Evolutionary conservation across 805 yeast genomes (phyloP), one percentile per base, ranked within the genome.

Genomic region (Kodamaea kaohsiungensis): DNA sequence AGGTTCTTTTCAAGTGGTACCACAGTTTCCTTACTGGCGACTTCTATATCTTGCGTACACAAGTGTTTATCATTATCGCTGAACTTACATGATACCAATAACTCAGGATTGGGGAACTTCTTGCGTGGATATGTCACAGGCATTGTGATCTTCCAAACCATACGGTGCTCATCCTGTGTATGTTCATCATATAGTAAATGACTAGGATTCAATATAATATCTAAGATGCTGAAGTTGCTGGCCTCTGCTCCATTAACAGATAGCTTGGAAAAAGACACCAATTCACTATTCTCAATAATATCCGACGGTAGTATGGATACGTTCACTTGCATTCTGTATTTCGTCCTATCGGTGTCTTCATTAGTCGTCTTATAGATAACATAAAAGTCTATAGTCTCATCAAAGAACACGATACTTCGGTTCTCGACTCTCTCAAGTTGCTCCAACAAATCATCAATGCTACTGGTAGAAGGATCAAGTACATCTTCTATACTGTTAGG

Each of bases 111-210:
- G 13, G 52, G 43, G 16, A 69, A 56, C 57, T 69, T 67, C 59
- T 60, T 67, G 38, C 65, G 62, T 1, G 77, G 75, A 53, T 72
- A 72, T 4, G 59, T 59, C 9, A 72, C 60, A 2, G 71, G 67
- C 8, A 64, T 30, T 17, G 62, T 62, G 51, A 75, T 71, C 51
- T 54, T 61, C 76, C 76, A 75, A 0, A 71, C 52, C 8, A 49
- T 55, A 49, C 27, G 37, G 9, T 48, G 56, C 13, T 58, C 59
- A 15, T 43, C 38, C 46, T 17, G 10, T 7, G 25, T 40, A 19
- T 10, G 9, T 10, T 51, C 56, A n/a, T 58, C 48, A 46, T 54
- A 53, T 8, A 61, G 49, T 3, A 60, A 51, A 47, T 61, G 56
- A 9, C 52, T 43, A 18, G 55, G 51, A 33, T 39, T 43, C 30